Evolutionary conservation across 2,329 filamentous ascomycete species (phyloP), one percentile per base, ranked within the genome.

Genomic region (Colletotrichum orchidophilum): DNA sequence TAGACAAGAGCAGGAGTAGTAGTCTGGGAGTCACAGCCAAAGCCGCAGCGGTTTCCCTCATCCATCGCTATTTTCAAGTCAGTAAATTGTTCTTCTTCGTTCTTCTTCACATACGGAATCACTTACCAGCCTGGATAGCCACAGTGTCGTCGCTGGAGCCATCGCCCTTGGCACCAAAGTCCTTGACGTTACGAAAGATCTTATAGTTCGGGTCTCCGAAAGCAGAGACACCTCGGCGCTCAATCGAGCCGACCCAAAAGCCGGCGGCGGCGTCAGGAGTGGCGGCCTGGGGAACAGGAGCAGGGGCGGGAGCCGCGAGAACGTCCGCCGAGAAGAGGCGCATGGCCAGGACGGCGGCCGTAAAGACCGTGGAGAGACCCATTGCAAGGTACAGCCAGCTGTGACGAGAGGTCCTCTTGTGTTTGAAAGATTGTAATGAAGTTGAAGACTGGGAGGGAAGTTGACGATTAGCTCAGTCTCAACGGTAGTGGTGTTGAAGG

Each of bases 1-100:
- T 97, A 98, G 63, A 98, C 90, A 15, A 98, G 84, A 29, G 94
- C 96, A 0, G 96, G 96, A 1, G 91, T 90, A n/a, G 89, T 88
- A 3, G 96, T 98, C 35, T 89, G 90, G 1, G 94, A 97, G 79
- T 96, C 93, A 79, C 96, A 98, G 73, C 90, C 90, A 73, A 89
- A 80, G 49, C 94, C 94, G 78, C 96, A 98, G 53, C 96, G 93
- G 76, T 87, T 86, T 31, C 94, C 94, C n/a, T 90, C 88, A 5
- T 89, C 86, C 77, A 98, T 93, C 74, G 95, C 66, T 66, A 3
- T 1, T 9, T 5, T 46, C n/a, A 33, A 58, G 60, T 68, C 26
- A 62, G 64, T 26, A 27, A 5, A 13, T 2, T 18, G 1, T 31
- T 6, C n/a, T n/a, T n/a, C n/a, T n/a, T 27, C 21, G 7, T 18